phyloP scores from a whole-genome alignment of 2,329 filamentous ascomycete species.

The Sclerotinia subarctica region DNA sequence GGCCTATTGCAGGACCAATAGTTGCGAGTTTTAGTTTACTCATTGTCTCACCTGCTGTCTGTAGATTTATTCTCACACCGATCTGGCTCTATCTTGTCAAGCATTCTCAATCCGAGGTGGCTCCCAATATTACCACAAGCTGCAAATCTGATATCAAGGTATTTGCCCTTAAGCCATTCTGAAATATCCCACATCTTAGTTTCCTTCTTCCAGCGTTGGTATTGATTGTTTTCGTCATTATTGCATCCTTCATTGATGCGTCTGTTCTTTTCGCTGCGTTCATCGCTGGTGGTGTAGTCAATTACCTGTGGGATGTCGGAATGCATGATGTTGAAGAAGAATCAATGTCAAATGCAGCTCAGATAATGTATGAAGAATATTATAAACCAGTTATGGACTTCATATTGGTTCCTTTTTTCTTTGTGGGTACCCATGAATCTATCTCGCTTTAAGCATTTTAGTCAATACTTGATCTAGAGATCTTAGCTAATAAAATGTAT shows the following conservation, averaged over 20 bases:
- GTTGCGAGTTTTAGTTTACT: slow-evolving; percentile 31
- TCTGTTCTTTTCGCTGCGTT: slow-evolving; percentile 52
- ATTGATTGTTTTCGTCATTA: slow-evolving; percentile 29
- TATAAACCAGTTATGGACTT: slow-evolving; percentile 36
- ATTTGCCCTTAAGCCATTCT: not conserved
- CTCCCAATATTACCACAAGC: not conserved
- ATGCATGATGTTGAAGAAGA: not conserved
- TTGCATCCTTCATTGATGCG: slow-evolving; percentile 45
- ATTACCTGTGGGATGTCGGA: slow-evolving; percentile 43
- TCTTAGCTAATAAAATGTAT: not conserved
- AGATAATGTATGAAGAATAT: slow-evolving; percentile 33
- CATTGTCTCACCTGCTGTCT: slow-evolving; percentile 23
- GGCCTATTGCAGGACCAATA: slow-evolving; percentile 27
- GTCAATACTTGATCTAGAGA: not conserved
- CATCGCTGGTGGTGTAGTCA: slow-evolving; percentile 47
- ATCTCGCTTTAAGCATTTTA: not conserved
- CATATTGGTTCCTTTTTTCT: slow-evolving; percentile 58
- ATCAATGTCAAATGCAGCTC: slow-evolving; percentile 13
- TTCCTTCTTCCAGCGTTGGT: slow-evolving; percentile 28
- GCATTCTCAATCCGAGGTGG: not conserved
- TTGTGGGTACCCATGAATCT: slow-evolving; percentile 45
- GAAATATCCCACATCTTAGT: slow-evolving; percentile 20
- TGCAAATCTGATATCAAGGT: not conserved
- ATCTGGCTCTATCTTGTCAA: slow-evolving; percentile 19
- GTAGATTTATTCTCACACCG: slow-evolving; percentile 25